phyloP scores from a whole-genome alignment of 768 basidiomycete genomes.

The Nidularia pulvinata region DNA sequence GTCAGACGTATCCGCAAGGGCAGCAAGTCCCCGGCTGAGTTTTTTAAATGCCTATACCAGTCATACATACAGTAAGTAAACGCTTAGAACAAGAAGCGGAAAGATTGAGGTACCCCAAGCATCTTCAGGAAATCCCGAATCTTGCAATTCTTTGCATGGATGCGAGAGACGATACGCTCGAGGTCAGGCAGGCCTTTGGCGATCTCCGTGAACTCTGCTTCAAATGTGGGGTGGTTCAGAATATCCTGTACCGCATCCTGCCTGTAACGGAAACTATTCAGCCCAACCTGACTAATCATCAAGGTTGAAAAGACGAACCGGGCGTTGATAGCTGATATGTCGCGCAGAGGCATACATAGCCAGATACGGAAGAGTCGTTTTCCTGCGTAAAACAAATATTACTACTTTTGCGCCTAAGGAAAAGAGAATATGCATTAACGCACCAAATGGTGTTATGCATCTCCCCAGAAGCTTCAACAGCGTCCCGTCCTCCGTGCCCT shows the following conservation, averaged over 20 bases:
- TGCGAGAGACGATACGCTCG: slow-evolving; percentile 91
- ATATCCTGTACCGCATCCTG: slow-evolving; percentile 95
- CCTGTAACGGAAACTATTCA: no score
- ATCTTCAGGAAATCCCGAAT: slow-evolving; percentile 89
- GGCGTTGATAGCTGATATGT: slow-evolving; percentile 84
- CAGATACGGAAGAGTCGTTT: slow-evolving; percentile 97
- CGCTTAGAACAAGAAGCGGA: no score
- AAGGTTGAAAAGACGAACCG: slow-evolving; percentile 52
- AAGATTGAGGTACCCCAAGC: slow-evolving; percentile 68
- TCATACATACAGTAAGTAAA: no score
- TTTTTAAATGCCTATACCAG: slow-evolving; percentile 79
- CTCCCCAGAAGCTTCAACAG: slow-evolving; percentile 79
- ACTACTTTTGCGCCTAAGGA: no score
- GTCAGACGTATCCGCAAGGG: slow-evolving; percentile 64
- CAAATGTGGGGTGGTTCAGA: slow-evolving; percentile 77
- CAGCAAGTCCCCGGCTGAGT: slow-evolving; percentile 65
- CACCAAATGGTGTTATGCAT: slow-evolving; percentile 92
- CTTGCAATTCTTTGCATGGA: slow-evolving; percentile 91
- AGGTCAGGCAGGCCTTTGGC: slow-evolving; percentile 89
- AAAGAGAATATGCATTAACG: no score
- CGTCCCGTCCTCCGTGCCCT: slow-evolving; percentile 92
- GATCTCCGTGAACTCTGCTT: slow-evolving; percentile 69
- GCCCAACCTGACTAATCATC: no score
- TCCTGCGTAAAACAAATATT: slow-evolving; percentile 41
- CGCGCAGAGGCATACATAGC: slow-evolving; percentile 90